These are phyloP conservation scores for Solanum chiquidenum DNA, from an alignment of 257 asterid species.

Conservation along the genomic window DNA sequence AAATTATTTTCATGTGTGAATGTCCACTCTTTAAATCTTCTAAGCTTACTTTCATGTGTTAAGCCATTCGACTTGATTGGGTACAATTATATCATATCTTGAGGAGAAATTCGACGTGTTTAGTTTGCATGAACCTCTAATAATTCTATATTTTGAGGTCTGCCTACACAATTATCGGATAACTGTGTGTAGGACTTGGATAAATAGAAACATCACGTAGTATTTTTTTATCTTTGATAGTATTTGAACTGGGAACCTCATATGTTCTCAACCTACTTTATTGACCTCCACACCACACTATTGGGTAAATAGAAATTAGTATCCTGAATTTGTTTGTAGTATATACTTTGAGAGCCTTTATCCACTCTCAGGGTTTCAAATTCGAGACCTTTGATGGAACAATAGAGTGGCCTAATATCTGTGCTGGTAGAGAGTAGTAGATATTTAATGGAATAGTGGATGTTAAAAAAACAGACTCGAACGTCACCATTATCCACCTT, in stretches of 20 bases:
- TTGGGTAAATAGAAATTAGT: too few relatives aligned
- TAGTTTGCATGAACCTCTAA: not conserved
- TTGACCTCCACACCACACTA: not conserved
- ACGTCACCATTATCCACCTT: not conserved
- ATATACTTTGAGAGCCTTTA: not conserved
- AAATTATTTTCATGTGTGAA: not conserved
- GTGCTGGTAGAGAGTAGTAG: not conserved
- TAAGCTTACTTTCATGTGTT: not conserved
- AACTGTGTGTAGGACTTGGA: not conserved
- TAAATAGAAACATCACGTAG: too few relatives aligned
- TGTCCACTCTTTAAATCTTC: not conserved
- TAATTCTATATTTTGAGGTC: too few relatives aligned
- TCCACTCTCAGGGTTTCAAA: not conserved
- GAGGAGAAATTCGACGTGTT: not conserved
- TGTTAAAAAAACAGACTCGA: rapidly evolving
- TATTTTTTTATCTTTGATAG: not conserved
- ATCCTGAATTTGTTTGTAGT: not conserved
- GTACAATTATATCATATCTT: not conserved
- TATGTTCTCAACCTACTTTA: not conserved
- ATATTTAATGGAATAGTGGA: not conserved
- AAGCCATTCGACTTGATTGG: not conserved
- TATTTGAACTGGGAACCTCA: not conserved
- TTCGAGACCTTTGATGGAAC: not conserved
- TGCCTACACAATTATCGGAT: too few relatives aligned
- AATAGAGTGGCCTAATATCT: not conserved